phyloP scores from a whole-genome alignment of 805 yeast species.

The Yarrowia sp. region DNA sequence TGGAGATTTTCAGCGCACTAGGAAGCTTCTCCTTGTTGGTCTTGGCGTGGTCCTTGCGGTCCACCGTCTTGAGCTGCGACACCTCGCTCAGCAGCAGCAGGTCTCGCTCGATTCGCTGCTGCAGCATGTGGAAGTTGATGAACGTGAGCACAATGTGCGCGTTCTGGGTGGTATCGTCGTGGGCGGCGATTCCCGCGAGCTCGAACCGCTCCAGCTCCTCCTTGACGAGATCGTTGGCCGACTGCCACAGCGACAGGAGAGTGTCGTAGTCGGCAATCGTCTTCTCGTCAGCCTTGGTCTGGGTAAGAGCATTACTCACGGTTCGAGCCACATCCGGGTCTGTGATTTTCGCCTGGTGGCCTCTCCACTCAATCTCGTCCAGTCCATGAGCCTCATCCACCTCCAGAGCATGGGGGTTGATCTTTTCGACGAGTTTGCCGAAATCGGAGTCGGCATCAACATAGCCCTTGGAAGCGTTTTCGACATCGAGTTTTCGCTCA shows the following conservation, averaged over 20 bases:
- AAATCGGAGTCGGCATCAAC: constrained; percentile 45
- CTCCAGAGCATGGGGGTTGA: constrained; percentile 48
- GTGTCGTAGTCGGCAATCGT: constrained; percentile 62
- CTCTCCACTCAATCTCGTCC: constrained; percentile 63
- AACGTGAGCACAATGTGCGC: constrained; percentile 78
- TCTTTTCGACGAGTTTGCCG: constrained; percentile 52
- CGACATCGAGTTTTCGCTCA: constrained; percentile 56
- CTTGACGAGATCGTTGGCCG: constrained; percentile 66
- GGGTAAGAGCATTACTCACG: constrained; percentile 46
- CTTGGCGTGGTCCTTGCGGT: constrained; percentile 39
- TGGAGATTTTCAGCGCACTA: constrained; percentile 39
- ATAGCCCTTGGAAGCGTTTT: constrained; percentile 53
- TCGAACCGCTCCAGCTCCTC: constrained; percentile 59
- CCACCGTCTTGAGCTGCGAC: constrained; percentile 26
- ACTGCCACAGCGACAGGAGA: constrained; percentile 70
- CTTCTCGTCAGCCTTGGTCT: constrained; percentile 44
- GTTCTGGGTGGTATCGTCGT: constrained; percentile 67
- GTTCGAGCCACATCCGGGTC: constrained; percentile 73
- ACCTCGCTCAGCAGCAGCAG: constrained; percentile 51
- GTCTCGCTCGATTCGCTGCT: constrained; percentile 78
- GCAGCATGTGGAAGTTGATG: constrained; percentile 69
- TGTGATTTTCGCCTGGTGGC: constrained; percentile 65
- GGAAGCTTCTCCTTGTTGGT: constrained; percentile 35
- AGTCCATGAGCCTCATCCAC: constrained; percentile 48
- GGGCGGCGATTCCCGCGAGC: constrained; percentile 44